Evolutionary conservation across 306 rosid genomes (phyloP).

Genomic region (Medicago lupulina): DNA sequence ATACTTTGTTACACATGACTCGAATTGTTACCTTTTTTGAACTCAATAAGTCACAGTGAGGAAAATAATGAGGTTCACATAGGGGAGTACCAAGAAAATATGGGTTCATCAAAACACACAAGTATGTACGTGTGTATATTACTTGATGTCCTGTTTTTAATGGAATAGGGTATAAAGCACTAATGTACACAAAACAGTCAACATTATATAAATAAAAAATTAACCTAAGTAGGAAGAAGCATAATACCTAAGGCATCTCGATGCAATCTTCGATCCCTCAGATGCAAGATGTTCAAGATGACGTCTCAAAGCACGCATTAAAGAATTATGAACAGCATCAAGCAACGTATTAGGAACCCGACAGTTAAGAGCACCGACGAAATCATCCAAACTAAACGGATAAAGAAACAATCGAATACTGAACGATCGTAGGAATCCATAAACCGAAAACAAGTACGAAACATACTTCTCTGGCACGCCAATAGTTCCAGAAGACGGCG

Average conservation of each 20-base stretch:
- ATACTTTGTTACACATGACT: too few relatives aligned
- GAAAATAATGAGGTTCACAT: too few relatives aligned
- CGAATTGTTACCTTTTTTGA: too few relatives aligned
- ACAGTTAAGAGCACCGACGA: conserved; percentile 85
- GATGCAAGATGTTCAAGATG: conserved; percentile 71
- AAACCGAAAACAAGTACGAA: conserved; percentile 71
- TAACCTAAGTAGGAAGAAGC: conserved; percentile 4
- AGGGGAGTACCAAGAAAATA: too few relatives aligned
- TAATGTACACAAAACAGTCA: background rate
- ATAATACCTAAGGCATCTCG: conserved; percentile 73
- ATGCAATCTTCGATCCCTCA: conserved; percentile 73
- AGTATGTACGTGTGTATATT: too few relatives aligned
- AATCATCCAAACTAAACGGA: conserved; percentile 83
- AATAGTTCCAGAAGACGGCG: conserved; percentile 78
- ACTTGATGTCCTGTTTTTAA: too few relatives aligned
- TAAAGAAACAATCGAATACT: conserved; percentile 66
- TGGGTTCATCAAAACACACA: too few relatives aligned
- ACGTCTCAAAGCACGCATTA: conserved; percentile 75
- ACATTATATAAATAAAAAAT: background rate
- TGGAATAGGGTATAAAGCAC: too few relatives aligned
- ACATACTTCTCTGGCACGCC: conserved; percentile 77
- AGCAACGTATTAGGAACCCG: conserved; percentile 62
- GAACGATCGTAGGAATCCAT: conserved; percentile 78
- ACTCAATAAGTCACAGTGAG: too few relatives aligned
- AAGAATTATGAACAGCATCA: conserved; percentile 80